Evolutionary conservation across 129 eudicot genomes (phyloP).

Genomic region (Flaveria robusta): DNA sequence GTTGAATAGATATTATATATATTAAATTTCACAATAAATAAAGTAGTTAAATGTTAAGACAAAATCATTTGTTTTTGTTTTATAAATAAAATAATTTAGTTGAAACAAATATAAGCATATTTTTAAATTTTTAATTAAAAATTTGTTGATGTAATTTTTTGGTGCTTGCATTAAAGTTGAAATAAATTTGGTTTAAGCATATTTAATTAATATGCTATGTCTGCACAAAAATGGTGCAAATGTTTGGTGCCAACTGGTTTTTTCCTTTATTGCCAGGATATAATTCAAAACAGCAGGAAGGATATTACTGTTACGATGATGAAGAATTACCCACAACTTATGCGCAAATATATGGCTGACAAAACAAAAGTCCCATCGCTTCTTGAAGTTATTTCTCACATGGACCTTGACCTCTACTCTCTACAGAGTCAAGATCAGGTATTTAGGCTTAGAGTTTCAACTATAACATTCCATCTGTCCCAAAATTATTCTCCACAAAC

Average conservation of each 20-base stretch:
- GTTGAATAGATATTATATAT: background rate
- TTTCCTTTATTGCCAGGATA: conserved; percentile 55
- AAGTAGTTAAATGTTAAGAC: background rate
- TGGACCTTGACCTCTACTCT: conserved; percentile 93
- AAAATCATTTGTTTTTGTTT: background rate
- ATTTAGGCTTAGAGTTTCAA: background rate
- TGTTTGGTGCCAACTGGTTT: background rate
- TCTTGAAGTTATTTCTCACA: conserved; percentile 65
- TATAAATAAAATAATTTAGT: background rate
- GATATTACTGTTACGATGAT: conserved; percentile 77
- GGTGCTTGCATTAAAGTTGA: background rate
- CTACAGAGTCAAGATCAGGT: conserved; percentile 97
- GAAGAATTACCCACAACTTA: conserved; percentile 86
- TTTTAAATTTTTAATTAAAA: background rate
- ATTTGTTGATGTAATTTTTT: background rate
- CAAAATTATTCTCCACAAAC: background rate
- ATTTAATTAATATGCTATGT: background rate
- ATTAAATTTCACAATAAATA: background rate
- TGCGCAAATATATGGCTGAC: conserved; percentile 93
- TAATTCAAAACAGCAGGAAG: conserved; percentile 60
- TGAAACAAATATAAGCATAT: background rate
- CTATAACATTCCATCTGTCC: background rate
- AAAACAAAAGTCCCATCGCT: conserved; percentile 80
- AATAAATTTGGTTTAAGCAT: background rate
- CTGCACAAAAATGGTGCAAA: background rate